These are phyloP conservation scores for Colletotrichum filicis DNA, from an alignment of 2,329 filamentous ascomycete species.

Conservation along the genomic window DNA sequence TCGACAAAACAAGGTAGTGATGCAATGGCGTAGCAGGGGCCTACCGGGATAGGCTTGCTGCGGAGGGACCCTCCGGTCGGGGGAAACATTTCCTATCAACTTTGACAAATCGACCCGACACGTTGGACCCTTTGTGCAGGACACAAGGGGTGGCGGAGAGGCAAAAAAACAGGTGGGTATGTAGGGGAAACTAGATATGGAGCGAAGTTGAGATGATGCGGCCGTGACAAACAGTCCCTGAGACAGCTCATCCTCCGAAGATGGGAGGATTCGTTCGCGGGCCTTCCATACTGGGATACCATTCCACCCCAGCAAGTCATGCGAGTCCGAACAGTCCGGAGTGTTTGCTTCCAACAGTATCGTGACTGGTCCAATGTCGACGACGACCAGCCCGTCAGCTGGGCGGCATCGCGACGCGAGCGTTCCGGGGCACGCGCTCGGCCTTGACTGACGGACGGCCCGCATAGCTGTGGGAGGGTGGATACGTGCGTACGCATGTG, in stretches of 20 bases:
- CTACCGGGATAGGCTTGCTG: neutral
- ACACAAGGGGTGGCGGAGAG: neutral
- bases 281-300: neutral
- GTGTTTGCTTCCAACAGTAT: neutral
- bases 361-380: neutral
- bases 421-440: conserved; percentile 9
- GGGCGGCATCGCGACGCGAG: neutral
- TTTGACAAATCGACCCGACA: conserved; percentile 14
- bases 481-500: conserved; percentile 23
- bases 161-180: neutral
- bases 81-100: conserved; percentile 3
- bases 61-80: neutral
- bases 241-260: conserved; percentile 23
- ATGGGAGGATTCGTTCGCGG: conserved; percentile 1
- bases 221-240: neutral
- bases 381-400: neutral
- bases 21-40: too few species aligned
- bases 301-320: conserved; percentile 12
- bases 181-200: conserved; percentile 2
- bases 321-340: conserved; percentile 29
- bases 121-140: conserved; percentile 22
- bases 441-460: neutral
- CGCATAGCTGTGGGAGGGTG: conserved; percentile 5
- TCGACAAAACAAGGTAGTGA: neutral
- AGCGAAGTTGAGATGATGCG: conserved; percentile 18